Base-by-base conservation (phyloP, 2,329 filamentous ascomycete genomes). In the Aspergillus sp. region DNA sequence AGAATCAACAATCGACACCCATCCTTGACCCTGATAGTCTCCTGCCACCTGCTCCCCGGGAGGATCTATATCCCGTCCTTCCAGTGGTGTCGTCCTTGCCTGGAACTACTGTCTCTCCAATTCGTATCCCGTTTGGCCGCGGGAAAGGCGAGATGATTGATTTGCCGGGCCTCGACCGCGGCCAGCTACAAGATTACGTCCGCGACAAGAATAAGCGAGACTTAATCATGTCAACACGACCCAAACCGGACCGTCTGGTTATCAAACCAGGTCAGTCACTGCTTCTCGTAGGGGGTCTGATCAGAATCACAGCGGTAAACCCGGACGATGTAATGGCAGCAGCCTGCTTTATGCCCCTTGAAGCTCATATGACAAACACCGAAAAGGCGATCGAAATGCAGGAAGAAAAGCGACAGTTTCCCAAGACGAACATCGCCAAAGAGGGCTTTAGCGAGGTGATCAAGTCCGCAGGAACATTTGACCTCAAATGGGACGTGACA, bases 31-130 rank as follows among this genome's bases (percentile, higher is more conserved):
- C 57, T 7, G 54, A 64, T 33, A 70, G 77, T 10, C 76, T 95
- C 30, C 77, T 97, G 0, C 91, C 91, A 0, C 89, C 90, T 2
- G 73, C 81, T 0, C 87, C 83, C 50, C 71, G 74, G 3, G 88
- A 89, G 58, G 81, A 79, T 2, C 76, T 83, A 43, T 97, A 83
- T 58, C 91, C 91, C 4, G 73, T 81, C 10, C 90, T 97, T 78
- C 91, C 91, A 1, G 70, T 94, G 7, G 85, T 95, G 1, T 95
- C 89, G 0, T 79, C 86, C 4, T 75, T 96, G 2, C 88, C 93
- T 0, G 93, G 94, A 7, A 98, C 93, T 0, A 98, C 93, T 1
- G 93, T 90, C 2, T 94, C 89, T 0, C 93, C 93, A 0, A 97
- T 98, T 56, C 84, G 93, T 29, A 81, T 97, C 12, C 88, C 89